Percentiles rank a stretch among this genome's conserved stretches.
phyloP scores from a whole-genome alignment of 2,329 filamentous ascomycete species.

The Nemania sp. region DNA sequence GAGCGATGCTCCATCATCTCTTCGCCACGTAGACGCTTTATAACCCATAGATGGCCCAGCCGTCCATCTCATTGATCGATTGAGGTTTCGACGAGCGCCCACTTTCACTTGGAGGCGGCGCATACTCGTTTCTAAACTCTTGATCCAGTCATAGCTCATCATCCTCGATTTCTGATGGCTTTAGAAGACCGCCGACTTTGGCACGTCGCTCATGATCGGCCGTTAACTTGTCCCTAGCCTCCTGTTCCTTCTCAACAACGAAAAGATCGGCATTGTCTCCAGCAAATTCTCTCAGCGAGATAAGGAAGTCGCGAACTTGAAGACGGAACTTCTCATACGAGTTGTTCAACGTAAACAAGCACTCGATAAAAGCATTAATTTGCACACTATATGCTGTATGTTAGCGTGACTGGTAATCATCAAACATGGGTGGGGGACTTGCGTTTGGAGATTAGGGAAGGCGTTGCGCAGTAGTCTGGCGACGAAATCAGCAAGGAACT shows the following conservation, averaged over 20 bases:
- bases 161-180: slow-evolving; percentile 95
- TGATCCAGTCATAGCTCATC: slow-evolving; percentile 84
- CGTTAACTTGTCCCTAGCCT: slow-evolving; percentile 80
- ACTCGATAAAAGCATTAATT: slow-evolving; percentile 88
- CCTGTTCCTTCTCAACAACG: slow-evolving; percentile 92
- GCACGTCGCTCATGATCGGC: slow-evolving; percentile 89
- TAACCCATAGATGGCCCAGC: slow-evolving; percentile 45
- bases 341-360: slow-evolving; percentile 84
- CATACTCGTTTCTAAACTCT: slow-evolving; percentile 67
- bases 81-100: slow-evolving; percentile 28
- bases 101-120: slow-evolving; percentile 45
- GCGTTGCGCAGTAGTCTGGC: slow-evolving; percentile 83
- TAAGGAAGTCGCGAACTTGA: slow-evolving; percentile 93
- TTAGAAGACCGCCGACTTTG: slow-evolving; percentile 93
- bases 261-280: slow-evolving; percentile 95
- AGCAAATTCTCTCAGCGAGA: slow-evolving; percentile 94
- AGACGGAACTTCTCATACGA: slow-evolving; percentile 95
- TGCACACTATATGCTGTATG: slow-evolving; percentile 63
- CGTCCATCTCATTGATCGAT: slow-evolving; percentile 37
- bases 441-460: slow-evolving; percentile 91
- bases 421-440: slow-evolving; percentile 47
- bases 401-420: slow-evolving; percentile 42
- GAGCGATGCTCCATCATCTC: slow-evolving; percentile 15
- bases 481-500: slow-evolving; percentile 89
- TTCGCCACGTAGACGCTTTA: slow-evolving; percentile 37